Percentiles rank a stretch among this genome's conserved stretches.
Conservation (phyloP, 2,329 filamentous ascomycete genomes). For the Alternaria alternata region DNA sequence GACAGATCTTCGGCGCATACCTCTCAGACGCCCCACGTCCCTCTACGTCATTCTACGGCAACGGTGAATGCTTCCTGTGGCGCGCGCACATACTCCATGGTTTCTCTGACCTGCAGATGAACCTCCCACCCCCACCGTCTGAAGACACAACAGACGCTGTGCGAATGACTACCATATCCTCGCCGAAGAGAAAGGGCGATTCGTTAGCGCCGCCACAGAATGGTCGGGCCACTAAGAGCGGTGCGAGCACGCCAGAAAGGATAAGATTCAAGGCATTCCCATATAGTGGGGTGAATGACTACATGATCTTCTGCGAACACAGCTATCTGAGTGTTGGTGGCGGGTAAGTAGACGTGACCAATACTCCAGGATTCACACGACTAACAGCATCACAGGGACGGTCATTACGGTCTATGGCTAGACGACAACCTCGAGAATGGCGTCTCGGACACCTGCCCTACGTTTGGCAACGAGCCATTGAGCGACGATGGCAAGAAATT, state of each 20-base stretch:
- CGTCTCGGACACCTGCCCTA: constrained; percentile 82
- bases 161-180: constrained; percentile 67
- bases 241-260: constrained; percentile 70
- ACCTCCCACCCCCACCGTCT: constrained; percentile 74
- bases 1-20: constrained; percentile 86
- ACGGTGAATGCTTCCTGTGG: constrained; percentile 95
- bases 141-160: constrained; percentile 69
- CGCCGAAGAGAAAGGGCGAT: constrained; percentile 26
- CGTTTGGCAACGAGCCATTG: constrained; percentile 92
- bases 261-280: constrained; percentile 98
- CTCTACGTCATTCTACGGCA: constrained; percentile 87
- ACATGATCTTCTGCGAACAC: constrained; percentile 91
- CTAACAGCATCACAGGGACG: constrained; percentile 62
- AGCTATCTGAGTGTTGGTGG: constrained; percentile 87
- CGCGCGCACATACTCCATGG: constrained; percentile 72
- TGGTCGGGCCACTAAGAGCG: constrained; percentile 41
- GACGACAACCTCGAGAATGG: constrained; percentile 85
- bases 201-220: constrained; percentile 39
- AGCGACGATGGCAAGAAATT: constrained; percentile 95
- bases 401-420: constrained; percentile 92
- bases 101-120: constrained; percentile 54
- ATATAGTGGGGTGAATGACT: constrained; percentile 95
- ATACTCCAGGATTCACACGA: background rate
- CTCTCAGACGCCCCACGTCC: constrained; percentile 88
- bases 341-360: constrained; percentile 57